Evolutionary conservation across 176 grass and related monocot genomes (phyloP).

Genomic region (bread wheat (Triticum aestivum)): DNA sequence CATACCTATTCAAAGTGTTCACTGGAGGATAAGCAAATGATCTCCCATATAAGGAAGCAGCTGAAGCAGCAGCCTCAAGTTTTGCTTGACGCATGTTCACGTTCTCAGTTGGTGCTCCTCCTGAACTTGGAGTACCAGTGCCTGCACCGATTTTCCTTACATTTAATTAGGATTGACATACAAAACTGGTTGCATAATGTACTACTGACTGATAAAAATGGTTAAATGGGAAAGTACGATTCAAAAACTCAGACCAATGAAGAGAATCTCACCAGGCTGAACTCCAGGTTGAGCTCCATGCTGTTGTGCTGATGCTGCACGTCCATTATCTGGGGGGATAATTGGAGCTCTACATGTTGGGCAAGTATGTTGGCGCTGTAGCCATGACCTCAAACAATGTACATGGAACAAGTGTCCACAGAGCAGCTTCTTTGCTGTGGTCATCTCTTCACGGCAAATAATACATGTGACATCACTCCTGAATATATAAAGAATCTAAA

Average conservation of each 20-base stretch:
- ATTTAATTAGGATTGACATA: slow-evolving; percentile 13
- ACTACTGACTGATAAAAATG: slow-evolving; percentile 1
- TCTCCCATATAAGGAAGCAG: slow-evolving; percentile 72
- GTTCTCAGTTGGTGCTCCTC: slow-evolving; percentile 39
- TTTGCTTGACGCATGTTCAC: slow-evolving; percentile 53
- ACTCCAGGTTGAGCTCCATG: slow-evolving; percentile 54
- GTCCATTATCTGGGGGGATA: slow-evolving; percentile 67
- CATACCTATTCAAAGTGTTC: slow-evolving; percentile 39
- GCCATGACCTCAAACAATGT: slow-evolving; percentile 93
- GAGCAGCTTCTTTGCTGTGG: slow-evolving; percentile 79
- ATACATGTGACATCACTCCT: slow-evolving; percentile 97
- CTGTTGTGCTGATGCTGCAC: slow-evolving; percentile 32
- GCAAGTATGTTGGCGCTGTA: slow-evolving; percentile 91
- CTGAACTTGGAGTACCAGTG: slow-evolving; percentile 31
- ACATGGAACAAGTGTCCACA: slow-evolving; percentile 98
- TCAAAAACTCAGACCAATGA: not conserved
- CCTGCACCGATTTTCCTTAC: slow-evolving; percentile 34
- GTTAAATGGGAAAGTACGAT: not conserved
- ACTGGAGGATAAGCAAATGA: slow-evolving; percentile 68
- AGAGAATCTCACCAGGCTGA: slow-evolving; percentile 69
- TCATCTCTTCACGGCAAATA: slow-evolving; percentile 99
- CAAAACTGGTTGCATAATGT: not conserved
- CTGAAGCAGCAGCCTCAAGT: slow-evolving; percentile 65
- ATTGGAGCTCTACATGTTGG: slow-evolving; percentile 94
- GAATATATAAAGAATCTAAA: slow-evolving; percentile 4